A percentile compares a stretch with the other conserved stretches of the same genome.
phyloP scores from a whole-genome alignment of 192 early-diverging fungal genomes.

The Linnemannia zychae region DNA sequence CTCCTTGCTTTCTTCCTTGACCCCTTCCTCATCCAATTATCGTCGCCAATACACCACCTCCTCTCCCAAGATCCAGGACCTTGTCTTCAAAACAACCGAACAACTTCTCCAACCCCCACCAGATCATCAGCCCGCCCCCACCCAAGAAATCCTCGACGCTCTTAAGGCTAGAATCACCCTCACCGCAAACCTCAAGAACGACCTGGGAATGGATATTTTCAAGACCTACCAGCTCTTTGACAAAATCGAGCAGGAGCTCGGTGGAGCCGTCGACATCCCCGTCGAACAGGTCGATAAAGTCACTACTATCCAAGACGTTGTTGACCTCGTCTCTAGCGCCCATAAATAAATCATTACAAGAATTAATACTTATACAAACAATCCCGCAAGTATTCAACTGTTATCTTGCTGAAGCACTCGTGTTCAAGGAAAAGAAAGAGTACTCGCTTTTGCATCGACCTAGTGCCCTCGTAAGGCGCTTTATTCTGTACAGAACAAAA shows the following conservation, averaged over 20 bases:
- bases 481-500: slow-evolving; percentile 6
- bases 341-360: neutral
- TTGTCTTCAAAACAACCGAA: slow-evolving; percentile 16
- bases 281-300: slow-evolving; percentile 26
- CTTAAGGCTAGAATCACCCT: slow-evolving; percentile 11
- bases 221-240: slow-evolving; percentile 34
- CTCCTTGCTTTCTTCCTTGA: neutral
- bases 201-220: slow-evolving; percentile 36
- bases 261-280: slow-evolving; percentile 16
- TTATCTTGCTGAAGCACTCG: too few relatives aligned
- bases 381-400: too few relatives aligned
- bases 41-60: neutral
- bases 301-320: slow-evolving; percentile 26
- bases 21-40: neutral
- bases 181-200: slow-evolving; percentile 4
- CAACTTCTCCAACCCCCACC: slow-evolving; percentile 13
- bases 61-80: slow-evolving; percentile 11
- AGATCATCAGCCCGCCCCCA: neutral
- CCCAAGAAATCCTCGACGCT: slow-evolving; percentile 10
- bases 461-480: neutral
- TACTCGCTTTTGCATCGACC: neutral
- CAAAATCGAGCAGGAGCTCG: slow-evolving; percentile 11
- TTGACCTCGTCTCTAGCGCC: slow-evolving; percentile 6
- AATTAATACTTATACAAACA: too few relatives aligned
- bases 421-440: too few relatives aligned